Conservation (phyloP, 345 rosid species). For the Streptanthus diversifolius region DNA sequence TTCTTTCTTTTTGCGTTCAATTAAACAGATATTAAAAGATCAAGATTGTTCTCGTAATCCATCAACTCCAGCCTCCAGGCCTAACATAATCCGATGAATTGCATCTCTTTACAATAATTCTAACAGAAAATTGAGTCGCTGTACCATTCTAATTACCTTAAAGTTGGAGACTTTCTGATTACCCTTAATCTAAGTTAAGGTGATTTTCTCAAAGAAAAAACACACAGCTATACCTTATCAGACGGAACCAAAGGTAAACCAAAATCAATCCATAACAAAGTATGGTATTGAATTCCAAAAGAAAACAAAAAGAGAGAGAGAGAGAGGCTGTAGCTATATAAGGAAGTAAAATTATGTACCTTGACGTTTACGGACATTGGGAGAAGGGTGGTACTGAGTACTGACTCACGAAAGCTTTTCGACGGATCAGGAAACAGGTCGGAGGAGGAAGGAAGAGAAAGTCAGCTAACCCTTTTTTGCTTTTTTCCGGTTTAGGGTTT, state of each 20-base stretch:
- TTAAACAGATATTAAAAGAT: background rate
- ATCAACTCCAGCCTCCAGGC: background rate
- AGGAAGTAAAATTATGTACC: slow-evolving; percentile 21
- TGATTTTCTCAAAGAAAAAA: background rate
- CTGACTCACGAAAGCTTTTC: slow-evolving; percentile 8
- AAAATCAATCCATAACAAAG: background rate
- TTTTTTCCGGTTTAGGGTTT: slow-evolving; percentile 28
- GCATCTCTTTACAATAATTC: background rate
- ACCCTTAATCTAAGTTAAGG: background rate
- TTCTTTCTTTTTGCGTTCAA: background rate
- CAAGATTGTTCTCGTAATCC: background rate
- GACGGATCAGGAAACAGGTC: slow-evolving; percentile 6
- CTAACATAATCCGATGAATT: background rate
- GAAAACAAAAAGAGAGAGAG: background rate
- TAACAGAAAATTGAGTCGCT: background rate
- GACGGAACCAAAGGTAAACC: background rate
- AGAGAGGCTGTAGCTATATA: background rate
- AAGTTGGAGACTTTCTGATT: slow-evolving; percentile 14
- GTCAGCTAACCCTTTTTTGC: background rate
- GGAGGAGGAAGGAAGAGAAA: background rate
- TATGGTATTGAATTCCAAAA: background rate
- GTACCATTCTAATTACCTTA: background rate
- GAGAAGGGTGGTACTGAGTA: slow-evolving; percentile 4
- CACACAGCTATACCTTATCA: background rate
- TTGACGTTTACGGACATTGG: slow-evolving; percentile 28